Percentiles rank a stretch among this genome's conserved stretches.
Conservation (phyloP, 495 filamentous ascomycete species). For the Lasiosphaeria hispida region DNA sequence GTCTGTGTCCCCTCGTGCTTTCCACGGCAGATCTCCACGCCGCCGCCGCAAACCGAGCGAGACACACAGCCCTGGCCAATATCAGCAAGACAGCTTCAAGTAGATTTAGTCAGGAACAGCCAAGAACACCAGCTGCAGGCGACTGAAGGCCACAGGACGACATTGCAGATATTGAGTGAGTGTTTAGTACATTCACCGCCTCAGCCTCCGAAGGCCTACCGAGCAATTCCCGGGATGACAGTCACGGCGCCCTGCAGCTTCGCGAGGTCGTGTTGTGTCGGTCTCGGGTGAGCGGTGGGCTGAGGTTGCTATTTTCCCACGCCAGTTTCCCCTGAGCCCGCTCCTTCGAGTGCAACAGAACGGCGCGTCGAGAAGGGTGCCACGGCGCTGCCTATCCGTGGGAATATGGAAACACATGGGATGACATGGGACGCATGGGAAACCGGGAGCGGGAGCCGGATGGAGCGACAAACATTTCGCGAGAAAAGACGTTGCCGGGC, state of each 20-base stretch:
- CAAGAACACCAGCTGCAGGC: no score
- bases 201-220: background rate
- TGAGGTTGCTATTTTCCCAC: conserved; percentile 11
- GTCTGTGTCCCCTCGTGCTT: background rate
- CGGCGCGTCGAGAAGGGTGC: background rate
- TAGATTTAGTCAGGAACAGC: no score
- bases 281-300: background rate
- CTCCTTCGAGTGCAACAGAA: no score
- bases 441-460: conserved; percentile 13
- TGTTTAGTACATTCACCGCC: background rate
- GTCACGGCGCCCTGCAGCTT: conserved; percentile 3
- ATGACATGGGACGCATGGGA: background rate
- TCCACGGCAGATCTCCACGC: background rate
- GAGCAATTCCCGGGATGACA: background rate
- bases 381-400: conserved; percentile 2
- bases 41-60: no score
- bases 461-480: background rate
- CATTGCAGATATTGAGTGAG: no score
- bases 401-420: background rate
- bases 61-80: no score
- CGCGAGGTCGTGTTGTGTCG: background rate
- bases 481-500: no score
- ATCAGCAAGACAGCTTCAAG: no score
- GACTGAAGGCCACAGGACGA: no score
- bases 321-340: background rate